These are phyloP conservation scores for Euphorbia schlechtendalii DNA, from an alignment of 441 rosid species.

Conservation along the genomic window DNA sequence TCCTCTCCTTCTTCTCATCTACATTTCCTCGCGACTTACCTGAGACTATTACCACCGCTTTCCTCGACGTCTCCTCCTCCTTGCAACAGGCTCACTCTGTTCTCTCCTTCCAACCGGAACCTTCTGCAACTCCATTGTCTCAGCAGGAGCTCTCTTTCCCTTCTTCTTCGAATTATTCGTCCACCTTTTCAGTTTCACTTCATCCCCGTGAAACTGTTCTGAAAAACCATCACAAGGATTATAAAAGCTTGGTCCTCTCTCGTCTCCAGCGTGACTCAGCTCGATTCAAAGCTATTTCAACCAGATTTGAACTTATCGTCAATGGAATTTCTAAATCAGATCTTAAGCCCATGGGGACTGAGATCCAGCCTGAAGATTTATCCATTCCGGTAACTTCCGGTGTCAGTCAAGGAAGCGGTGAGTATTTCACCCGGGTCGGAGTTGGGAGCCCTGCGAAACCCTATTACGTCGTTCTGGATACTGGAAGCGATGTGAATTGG, in stretches of 20 bases:
- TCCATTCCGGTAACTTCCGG: slow-evolving; percentile 73
- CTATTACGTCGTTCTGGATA: slow-evolving; percentile 71
- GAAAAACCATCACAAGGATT: slow-evolving; percentile 41
- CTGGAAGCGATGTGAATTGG: slow-evolving; percentile 91
- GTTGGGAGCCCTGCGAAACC: slow-evolving; percentile 71
- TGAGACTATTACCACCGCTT: slow-evolving; percentile 19
- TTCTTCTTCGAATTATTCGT: slow-evolving; percentile 25
- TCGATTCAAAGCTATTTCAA: slow-evolving; percentile 39
- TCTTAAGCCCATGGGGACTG: slow-evolving; percentile 39
- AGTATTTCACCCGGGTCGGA: slow-evolving; percentile 82
- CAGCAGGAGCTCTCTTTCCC: slow-evolving; percentile 10
- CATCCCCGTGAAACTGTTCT: slow-evolving; percentile 49
- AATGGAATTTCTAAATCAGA: slow-evolving; percentile 33
- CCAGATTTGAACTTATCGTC: slow-evolving; percentile 40
- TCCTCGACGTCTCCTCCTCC: slow-evolving; percentile 42
- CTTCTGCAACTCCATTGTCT: slow-evolving; percentile 6
- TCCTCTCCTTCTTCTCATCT: slow-evolving; percentile 18
- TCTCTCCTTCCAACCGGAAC: slow-evolving; percentile 39
- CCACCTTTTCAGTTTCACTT: slow-evolving; percentile 45
- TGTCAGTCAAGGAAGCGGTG: slow-evolving; percentile 76
- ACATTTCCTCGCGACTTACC: slow-evolving; percentile 32
- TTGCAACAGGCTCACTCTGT: slow-evolving; percentile 44
- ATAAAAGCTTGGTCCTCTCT: slow-evolving; percentile 41
- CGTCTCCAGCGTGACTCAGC: slow-evolving; percentile 73
- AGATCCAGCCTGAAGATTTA: slow-evolving; percentile 40